Evolutionary conservation across 75 land plant genomes (phyloP), one percentile per base, ranked within the genome.

Genomic region (Picea sitchensis): DNA sequence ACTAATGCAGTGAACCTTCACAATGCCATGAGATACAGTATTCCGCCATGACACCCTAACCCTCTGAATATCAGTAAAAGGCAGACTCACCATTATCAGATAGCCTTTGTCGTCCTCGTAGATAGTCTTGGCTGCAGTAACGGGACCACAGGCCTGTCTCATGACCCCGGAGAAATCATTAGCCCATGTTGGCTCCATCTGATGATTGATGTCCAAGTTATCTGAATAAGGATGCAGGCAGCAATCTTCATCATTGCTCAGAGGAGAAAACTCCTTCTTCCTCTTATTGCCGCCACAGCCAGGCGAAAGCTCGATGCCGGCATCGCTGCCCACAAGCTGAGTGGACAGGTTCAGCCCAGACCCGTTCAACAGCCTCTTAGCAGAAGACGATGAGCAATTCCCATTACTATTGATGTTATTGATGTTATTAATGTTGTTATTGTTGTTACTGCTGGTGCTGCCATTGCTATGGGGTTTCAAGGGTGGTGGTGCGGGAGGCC

Each of bases 81-180:
- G 99, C 87, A 96, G 85, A 86, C 95, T 92, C 58, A 96, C 92
- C 76, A 96, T 79, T 36, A 96, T 92, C 76, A 96, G 81, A 73
- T 96, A 96, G n/a, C 99, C 93, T 79, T 90, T 86, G 77, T 94
- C 99, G 77, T 96, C 99, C 82, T 96, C 99, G 65, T 96, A 96
- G 5, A 96, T 90, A 14, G 93, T 90, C 78, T 96, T 96, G 32
- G 99, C 97, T 68, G 89, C 99, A 36, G 98, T 94, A 1, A 94
- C 98, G 18, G 99, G 99, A n/a, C 99, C 99, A 76, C 82, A 88
- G 4, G 89, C 87, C 78, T 90, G 83, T 31, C 87, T 87, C 93
- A 96, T 92, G 15, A 96, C 99, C 41, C 99, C 99, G 41, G 90
- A 81, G 74, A 96, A 94, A 36, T 91, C 92, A 72, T 88, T 82